Percentiles rank a stretch among this genome's conserved stretches.
These are phyloP conservation scores for Ustilago cynodontis DNA, from an alignment of 1,284 basidiomycete genomes.

Conservation along the genomic window DNA sequence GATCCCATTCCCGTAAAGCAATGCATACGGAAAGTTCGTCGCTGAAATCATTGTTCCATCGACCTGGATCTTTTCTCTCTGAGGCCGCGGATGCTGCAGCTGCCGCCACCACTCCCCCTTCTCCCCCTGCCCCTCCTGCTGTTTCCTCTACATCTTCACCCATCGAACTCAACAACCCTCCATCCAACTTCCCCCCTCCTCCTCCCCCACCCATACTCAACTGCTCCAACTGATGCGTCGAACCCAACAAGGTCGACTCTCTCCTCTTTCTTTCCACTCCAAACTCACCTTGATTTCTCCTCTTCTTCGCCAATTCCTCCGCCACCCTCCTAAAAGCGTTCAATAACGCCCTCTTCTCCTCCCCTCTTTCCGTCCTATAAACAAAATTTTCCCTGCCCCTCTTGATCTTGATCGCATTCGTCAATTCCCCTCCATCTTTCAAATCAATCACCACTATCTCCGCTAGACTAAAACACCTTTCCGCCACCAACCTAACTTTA, in stretches of 20 bases:
- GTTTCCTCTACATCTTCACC: constrained; percentile 23
- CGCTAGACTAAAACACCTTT: constrained; percentile 88
- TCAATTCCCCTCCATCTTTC: constrained; percentile 91
- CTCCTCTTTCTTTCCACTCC: constrained; percentile 47
- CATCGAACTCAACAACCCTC: constrained; percentile 27
- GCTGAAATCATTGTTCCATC: constrained; percentile 88
- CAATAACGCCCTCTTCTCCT: constrained; percentile 88
- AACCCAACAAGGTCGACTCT: constrained; percentile 39
- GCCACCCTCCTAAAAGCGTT: constrained; percentile 89
- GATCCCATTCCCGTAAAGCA: constrained; percentile 87
- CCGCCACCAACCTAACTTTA: constrained; percentile 81
- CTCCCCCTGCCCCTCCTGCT: no score
- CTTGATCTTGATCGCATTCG: constrained; percentile 94
- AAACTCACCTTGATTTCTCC: constrained; percentile 86
- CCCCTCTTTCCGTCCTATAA: constrained; percentile 82
- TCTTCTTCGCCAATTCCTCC: constrained; percentile 87
- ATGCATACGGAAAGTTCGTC: constrained; percentile 93
- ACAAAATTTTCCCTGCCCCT: constrained; percentile 93
- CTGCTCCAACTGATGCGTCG: constrained; percentile 17
- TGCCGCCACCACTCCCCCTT: constrained; percentile 33
- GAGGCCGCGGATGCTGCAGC: constrained; percentile 39
- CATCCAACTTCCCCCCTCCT: not conserved
- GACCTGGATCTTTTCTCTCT: constrained; percentile 70
- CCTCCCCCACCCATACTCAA: not conserved
- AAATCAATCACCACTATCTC: constrained; percentile 95